These are phyloP conservation scores for Xylaria multiplex DNA, from an alignment of 2,329 filamentous ascomycete genomes.

Conservation along the genomic window DNA sequence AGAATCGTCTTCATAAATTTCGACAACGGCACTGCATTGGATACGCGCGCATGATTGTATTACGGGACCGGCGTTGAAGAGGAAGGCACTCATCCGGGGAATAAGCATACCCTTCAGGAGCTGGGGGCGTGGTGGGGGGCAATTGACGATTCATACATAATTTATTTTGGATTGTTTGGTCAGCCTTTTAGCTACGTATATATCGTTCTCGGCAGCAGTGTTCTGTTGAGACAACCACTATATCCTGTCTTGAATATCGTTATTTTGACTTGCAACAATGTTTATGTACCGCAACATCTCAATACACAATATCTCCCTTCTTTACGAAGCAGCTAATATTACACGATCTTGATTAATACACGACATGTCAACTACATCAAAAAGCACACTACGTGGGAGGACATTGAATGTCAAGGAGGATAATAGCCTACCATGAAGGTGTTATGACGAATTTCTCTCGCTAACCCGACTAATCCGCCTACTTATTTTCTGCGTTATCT, in stretches of 20 bases:
- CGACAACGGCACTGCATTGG: slow-evolving; percentile 15
- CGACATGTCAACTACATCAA: not conserved
- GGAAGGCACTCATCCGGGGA: slow-evolving; percentile 25
- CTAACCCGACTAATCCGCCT: not conserved
- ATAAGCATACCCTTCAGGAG: slow-evolving; percentile 27
- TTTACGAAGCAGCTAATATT: not conserved
- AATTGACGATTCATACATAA: slow-evolving; percentile 24
- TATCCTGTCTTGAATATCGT: not conserved
- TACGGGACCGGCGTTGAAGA: slow-evolving; percentile 36
- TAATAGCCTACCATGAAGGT: not conserved
- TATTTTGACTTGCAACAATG: not conserved
- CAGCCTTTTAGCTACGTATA: slow-evolving; percentile 25
- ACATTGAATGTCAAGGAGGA: not conserved
- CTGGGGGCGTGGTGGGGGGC: slow-evolving; percentile 13
- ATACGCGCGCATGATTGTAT: slow-evolving; percentile 35
- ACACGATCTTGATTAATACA: not conserved
- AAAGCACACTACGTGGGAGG: no score
- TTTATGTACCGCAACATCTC: not conserved
- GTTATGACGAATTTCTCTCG: not conserved
- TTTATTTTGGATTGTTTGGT: slow-evolving; percentile 17
- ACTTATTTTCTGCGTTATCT: not conserved
- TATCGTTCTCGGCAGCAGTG: slow-evolving; percentile 34
- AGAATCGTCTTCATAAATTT: slow-evolving; percentile 30
- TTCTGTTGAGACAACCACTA: slow-evolving; percentile 22
- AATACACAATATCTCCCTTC: not conserved